phyloP scores from a whole-genome alignment of 1,139 yeast species.

The Nakaseomyces nivariensis region DNA sequence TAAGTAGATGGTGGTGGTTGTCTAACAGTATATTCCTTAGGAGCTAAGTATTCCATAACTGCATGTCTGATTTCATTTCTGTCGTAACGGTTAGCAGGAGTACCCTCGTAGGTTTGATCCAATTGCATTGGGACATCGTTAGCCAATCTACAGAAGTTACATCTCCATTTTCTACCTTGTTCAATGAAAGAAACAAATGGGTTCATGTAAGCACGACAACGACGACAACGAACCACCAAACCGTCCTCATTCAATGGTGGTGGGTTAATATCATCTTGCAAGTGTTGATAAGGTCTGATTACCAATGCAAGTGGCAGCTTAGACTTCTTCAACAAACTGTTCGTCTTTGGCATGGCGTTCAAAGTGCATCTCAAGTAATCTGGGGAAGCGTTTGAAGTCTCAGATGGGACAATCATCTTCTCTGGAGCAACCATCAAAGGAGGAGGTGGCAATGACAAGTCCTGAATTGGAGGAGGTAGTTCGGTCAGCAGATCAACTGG shows the following conservation, averaged over 20 bases:
- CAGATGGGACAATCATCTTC: constrained; percentile 46
- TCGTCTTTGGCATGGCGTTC: constrained; percentile 73
- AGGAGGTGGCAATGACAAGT: constrained; percentile 87
- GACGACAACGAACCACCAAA: constrained; percentile 82
- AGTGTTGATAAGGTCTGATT: constrained; percentile 78
- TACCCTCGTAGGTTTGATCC: constrained; percentile 47
- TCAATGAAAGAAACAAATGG: constrained; percentile 77
- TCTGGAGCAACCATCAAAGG: constrained; percentile 64
- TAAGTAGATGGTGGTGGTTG: constrained; percentile 92
- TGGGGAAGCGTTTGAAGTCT: constrained; percentile 58
- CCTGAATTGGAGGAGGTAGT: constrained; percentile 78
- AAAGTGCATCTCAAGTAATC: constrained; percentile 80
- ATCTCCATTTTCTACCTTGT: constrained; percentile 84
- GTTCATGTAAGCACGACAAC: constrained; percentile 92
- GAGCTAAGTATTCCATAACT: constrained; percentile 88
- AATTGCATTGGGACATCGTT: constrained; percentile 85
- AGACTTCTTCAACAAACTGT: constrained; percentile 68
- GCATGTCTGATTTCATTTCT: constrained; percentile 78
- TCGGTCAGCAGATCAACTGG: constrained; percentile 78
- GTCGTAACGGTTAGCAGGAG: constrained; percentile 50
- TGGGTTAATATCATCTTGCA: constrained; percentile 58
- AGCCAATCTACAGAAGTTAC: constrained; percentile 83
- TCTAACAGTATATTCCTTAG: constrained; percentile 87
- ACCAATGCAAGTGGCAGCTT: constrained; percentile 87
- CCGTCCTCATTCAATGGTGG: constrained; percentile 73